A percentile compares a stretch with the other conserved stretches of the same genome.
Evolutionary conservation across 768 basidiomycete genomes (phyloP).

Genomic region (Hygrocybe punicea): DNA sequence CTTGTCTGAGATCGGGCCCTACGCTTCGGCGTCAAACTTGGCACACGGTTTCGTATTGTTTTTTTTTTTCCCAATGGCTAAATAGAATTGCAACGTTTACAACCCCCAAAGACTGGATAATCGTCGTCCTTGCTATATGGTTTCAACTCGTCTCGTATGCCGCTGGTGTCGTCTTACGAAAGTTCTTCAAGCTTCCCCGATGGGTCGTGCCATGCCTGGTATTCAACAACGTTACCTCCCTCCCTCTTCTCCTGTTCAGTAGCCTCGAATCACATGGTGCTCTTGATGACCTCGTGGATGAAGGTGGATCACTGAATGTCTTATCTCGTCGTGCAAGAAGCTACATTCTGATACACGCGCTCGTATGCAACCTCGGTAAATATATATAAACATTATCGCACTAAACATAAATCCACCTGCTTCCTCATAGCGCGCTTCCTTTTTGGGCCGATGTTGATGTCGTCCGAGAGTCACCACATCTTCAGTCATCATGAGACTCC

Average conservation of each 20-base stretch:
- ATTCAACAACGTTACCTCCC: conserved; percentile 3
- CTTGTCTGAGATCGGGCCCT: conserved; percentile 3
- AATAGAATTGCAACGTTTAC: background rate
- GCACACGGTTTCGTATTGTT: background rate
- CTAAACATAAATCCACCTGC: background rate
- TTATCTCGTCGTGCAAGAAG: background rate
- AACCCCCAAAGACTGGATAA: conserved; percentile 1
- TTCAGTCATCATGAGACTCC: background rate
- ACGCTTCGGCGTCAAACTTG: background rate
- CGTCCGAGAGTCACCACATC: background rate
- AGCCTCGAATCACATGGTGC: conserved; percentile 2
- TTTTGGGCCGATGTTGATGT: conserved; percentile 1
- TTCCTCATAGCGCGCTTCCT: background rate
- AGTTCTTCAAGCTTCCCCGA: conserved; percentile 2
- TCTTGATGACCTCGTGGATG: background rate
- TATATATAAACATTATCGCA: background rate
- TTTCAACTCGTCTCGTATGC: conserved; percentile 2
- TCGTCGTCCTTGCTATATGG: conserved; percentile 2
- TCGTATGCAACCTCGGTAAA: conserved; percentile 3
- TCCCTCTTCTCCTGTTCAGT: conserved; percentile 5
- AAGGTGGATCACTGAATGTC: background rate
- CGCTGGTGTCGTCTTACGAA: background rate
- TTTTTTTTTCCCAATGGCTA: background rate
- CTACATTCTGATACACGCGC: conserved; percentile 1
- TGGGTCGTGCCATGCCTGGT: conserved; percentile 4